phyloP scores from a whole-genome alignment of 306 rosid genomes.

The Rosa rugosa region DNA sequence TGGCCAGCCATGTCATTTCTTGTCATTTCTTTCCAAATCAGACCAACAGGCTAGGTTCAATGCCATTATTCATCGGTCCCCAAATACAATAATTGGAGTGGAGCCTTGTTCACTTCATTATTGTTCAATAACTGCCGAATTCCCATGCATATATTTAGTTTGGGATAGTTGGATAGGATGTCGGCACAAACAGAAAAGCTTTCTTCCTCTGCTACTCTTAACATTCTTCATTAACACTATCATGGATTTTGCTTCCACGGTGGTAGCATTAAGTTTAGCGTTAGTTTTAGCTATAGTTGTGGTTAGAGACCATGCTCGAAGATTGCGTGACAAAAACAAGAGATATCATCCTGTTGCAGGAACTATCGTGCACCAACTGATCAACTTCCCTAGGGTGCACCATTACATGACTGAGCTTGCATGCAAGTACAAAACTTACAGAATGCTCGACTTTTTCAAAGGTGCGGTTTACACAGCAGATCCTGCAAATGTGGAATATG shows the following conservation, averaged over 20 bases:
- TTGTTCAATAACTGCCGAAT: background rate
- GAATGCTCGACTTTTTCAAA: slow-evolving; percentile 17
- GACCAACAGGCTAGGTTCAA: background rate
- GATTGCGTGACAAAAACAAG: background rate
- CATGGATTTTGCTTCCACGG: background rate
- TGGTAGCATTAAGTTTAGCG: background rate
- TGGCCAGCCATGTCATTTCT: background rate
- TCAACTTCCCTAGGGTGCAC: slow-evolving; percentile 24
- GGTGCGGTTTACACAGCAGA: slow-evolving; percentile 25
- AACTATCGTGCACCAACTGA: slow-evolving; percentile 1
- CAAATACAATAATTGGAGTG: background rate
- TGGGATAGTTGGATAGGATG: background rate
- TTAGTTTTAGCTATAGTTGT: background rate
- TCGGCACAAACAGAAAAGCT: background rate
- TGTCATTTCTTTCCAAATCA: background rate
- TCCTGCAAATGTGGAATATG: slow-evolving; percentile 32
- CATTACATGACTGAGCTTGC: slow-evolving; percentile 30
- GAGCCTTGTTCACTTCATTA: background rate
- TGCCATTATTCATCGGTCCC: no score
- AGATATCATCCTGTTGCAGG: slow-evolving; percentile 24
- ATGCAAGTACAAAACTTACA: slow-evolving; percentile 9
- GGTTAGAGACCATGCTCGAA: background rate
- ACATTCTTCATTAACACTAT: background rate
- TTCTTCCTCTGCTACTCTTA: background rate
- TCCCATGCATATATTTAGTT: background rate